Conservation (phyloP, 2,329 filamentous ascomycete species). For the Bipolaris zeicola region DNA sequence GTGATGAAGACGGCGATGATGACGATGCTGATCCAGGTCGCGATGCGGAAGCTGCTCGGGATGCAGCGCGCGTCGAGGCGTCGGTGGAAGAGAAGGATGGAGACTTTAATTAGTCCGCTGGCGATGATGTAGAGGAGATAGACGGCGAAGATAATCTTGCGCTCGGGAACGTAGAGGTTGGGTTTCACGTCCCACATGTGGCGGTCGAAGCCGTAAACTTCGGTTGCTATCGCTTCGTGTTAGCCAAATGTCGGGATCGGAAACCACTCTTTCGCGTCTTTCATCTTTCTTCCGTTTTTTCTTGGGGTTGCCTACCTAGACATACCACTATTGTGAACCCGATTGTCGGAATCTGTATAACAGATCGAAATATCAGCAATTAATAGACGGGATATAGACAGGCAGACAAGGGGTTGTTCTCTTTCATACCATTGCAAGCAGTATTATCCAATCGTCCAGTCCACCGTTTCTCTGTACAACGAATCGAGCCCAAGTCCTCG, state of each 20-base stretch:
- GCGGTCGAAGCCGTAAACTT: constrained; percentile 12
- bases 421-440: constrained; percentile 16
- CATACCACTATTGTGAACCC: neutral
- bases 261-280: too few species aligned
- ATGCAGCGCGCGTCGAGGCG: constrained; percentile 21
- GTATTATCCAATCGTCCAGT: constrained; percentile 25
- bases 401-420: neutral
- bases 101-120: constrained; percentile 28
- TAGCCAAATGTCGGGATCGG: neutral
- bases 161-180: constrained; percentile 7
- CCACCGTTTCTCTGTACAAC: constrained; percentile 19
- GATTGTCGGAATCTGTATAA: constrained; percentile 4
- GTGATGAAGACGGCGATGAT: constrained; percentile 17
- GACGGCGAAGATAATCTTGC: constrained; percentile 22
- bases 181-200: constrained; percentile 26
- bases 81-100: constrained; percentile 32
- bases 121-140: constrained; percentile 23
- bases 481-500: constrained; percentile 20
- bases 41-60: constrained; percentile 16
- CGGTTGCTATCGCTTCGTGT: constrained; percentile 1
- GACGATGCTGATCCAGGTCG: constrained; percentile 22
- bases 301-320: neutral
- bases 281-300: neutral
- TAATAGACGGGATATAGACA: neutral
- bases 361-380: neutral